Percentiles rank a stretch among this genome's conserved stretches.
Evolutionary conservation across 371 early-diverging fungal genomes (phyloP).

Genomic region (Rhizopus microsporus): DNA sequence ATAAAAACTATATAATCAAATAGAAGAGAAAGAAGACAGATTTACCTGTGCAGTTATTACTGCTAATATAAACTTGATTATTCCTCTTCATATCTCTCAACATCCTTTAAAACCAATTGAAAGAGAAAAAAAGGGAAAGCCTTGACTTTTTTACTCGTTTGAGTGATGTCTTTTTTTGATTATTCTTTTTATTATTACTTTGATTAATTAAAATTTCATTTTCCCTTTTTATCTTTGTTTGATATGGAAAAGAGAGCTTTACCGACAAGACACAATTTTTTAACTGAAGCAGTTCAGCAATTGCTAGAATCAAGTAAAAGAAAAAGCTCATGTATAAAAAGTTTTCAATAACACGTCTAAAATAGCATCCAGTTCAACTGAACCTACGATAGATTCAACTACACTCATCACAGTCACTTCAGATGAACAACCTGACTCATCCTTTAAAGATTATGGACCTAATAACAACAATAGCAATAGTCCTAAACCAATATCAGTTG

Average conservation of each 20-base stretch:
- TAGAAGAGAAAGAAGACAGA: too few relatives aligned
- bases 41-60: too few relatives aligned
- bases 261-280: slow-evolving; percentile 28
- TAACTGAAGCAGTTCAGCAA: slow-evolving; percentile 26
- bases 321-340: background rate
- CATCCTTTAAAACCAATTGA: too few relatives aligned
- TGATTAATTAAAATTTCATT: background rate
- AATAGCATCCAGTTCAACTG: slow-evolving; percentile 1
- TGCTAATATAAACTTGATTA: too few relatives aligned
- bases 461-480: background rate
- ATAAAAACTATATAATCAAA: too few relatives aligned
- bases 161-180: too few relatives aligned
- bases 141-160: background rate
- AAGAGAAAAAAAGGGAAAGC: too few relatives aligned
- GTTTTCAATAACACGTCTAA: background rate
- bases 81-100: too few relatives aligned
- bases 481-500: background rate
- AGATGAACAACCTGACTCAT: background rate
- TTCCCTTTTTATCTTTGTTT: background rate
- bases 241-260: slow-evolving; percentile 20
- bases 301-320: slow-evolving; percentile 24
- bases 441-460: slow-evolving; percentile 3
- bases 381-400: slow-evolving; percentile 13
- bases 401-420: slow-evolving; percentile 15
- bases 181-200: background rate